Base-by-base conservation (phyloP, 805 yeast genomes). In the Metschnikowia picachoensis region DNA sequence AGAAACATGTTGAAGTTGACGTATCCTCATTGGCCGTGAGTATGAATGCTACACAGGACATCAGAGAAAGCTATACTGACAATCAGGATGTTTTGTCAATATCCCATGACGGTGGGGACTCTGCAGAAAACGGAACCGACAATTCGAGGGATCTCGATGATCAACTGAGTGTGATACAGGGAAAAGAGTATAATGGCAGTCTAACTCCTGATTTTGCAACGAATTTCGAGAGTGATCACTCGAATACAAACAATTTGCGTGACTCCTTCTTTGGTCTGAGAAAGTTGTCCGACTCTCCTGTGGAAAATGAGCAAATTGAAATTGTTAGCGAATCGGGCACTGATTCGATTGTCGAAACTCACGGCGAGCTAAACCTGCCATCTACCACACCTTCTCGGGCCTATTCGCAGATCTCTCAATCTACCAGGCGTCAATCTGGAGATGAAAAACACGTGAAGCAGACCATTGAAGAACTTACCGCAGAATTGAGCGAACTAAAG, bases 401-500 rank as follows among this genome's bases (percentile, higher is more conserved):
- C 25, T 5, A 20, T 5, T 20, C 25, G 25, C 25, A 20, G 8
- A 20, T 5, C 7, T 20, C 4, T 7, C 7, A 7, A 20, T 20
- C 25, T 20, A 20, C 25, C 8, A 20, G 25, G 8, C 25, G 4
- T 20, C 25, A 20, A 20, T 20, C 36, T 33, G 36, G 36, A 33
- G 9, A n/a, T 15, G 38, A 35, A 14, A 62, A 62, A 25, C 59
- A 60, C 43, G 62, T 66, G 12, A 71, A 68, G 45, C 58, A 58
- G 35, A 48, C 68, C 9, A 61, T 71, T 13, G 47, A 52, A 10
- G 69, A 67, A 44, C 59, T 71, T 43, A 67, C 65, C 17, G 49
- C 52, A 16, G 72, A 72, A 42, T 56, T 72, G 43, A 58, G 50
- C 30, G 60, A 60, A 20, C 62, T 71, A 50, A 66, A 59, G 43